phyloP scores from a whole-genome alignment of 441 rosid genomes.

The Euphorbia schlechtendalii region DNA sequence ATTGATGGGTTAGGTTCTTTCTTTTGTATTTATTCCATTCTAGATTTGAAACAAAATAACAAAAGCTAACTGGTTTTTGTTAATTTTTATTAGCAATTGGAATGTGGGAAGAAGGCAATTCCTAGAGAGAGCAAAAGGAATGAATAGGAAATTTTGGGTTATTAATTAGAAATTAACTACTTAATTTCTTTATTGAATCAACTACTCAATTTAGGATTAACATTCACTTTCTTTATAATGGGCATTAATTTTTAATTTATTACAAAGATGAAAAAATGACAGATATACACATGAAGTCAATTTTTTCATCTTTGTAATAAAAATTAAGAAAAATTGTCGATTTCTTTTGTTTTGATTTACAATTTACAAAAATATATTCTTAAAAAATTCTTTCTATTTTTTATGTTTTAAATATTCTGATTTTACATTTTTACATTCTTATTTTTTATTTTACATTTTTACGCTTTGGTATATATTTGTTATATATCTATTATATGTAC shows the following conservation, averaged over 20 bases:
- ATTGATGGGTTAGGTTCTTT: constrained; percentile 24
- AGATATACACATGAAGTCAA: no score
- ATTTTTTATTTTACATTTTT: no score
- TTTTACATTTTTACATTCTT: no score
- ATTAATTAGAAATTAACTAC: constrained; percentile 25
- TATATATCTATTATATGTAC: no score
- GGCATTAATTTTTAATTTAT: background rate
- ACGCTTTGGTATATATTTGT: no score
- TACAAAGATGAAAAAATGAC: background rate
- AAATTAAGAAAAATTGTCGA: no score
- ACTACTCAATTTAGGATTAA: constrained; percentile 20
- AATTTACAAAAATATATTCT: no score
- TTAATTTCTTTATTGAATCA: no score
- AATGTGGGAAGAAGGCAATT: background rate
- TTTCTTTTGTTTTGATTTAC: no score
- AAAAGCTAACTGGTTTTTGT: constrained; percentile 13
- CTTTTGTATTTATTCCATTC: constrained; percentile 18
- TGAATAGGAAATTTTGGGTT: constrained; percentile 16
- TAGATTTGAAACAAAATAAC: constrained; percentile 1
- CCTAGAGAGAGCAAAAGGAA: background rate
- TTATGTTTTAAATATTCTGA: no score
- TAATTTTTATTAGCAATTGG: constrained; percentile 20
- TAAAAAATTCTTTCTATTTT: no score
- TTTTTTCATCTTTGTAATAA: background rate
- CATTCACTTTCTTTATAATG: constrained; percentile 24